Base-by-base conservation (phyloP, 2,329 filamentous ascomycete species). In the Paecilomyces niveus region DNA sequence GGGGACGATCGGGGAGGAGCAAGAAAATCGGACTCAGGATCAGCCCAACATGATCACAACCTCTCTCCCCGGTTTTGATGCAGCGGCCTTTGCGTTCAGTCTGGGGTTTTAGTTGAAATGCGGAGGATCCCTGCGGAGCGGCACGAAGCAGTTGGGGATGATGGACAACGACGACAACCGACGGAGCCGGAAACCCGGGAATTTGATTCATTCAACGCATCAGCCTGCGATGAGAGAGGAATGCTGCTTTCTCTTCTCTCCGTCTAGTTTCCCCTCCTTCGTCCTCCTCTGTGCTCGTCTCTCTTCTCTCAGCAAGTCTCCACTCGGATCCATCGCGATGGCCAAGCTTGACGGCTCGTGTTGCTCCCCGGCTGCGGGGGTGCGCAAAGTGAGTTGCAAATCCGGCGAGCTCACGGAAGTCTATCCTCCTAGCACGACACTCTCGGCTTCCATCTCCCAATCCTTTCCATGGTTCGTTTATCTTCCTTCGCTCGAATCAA, bases 21-120 rank as follows among this genome's bases (percentile, higher is more conserved):
- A 52, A 72, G 51, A 53, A 52, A 45, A 45, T 9, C n/a, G 35
- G 35, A 45, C 35, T 3, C 15, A 10, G 8, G n/a, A 18, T 45
- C 39, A 45, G 39, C 7, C 39, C 39, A 45, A 45, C 26, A 29
- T 5, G 39, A 45, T n/a, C 4, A 18, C 39, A 45, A 13, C 9
- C n/a, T 8, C 15, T 45, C 39, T 45, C 35, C 35, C 35, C 35
- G 35, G 15, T 10, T 33, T 33, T 33, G 32, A 33, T 33, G 9
- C 32, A 33, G 9, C 32, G 11, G 32, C 32, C 24, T 26, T 26
- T 26, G 24, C 24, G 5, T 26, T 26, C 24, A 26, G 24, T 5
- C 24, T 26, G 24, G 24, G 24, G 24, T 26, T 26, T 26, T 3
- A 5, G 24, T 26, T 5, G 3, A 26, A 26, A 26, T 26, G 24